A percentile compares a stretch with the other conserved stretches of the same genome.
phyloP scores from a whole-genome alignment of 1,284 basidiomycete genomes.

The Cutaneotrichosporon dermatis region DNA sequence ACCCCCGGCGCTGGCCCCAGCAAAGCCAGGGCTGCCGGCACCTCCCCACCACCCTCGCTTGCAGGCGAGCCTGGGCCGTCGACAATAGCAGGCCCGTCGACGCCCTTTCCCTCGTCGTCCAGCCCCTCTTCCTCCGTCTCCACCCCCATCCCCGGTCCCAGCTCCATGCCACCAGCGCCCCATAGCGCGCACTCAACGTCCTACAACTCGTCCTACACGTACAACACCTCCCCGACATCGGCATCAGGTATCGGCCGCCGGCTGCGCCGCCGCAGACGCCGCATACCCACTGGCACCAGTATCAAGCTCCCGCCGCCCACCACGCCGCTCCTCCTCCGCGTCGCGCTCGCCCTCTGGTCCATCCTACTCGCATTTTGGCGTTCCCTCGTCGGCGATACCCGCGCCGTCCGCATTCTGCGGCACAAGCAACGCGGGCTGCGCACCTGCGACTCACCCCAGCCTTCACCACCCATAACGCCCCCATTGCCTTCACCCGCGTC shows the following conservation, averaged over 20 bases:
- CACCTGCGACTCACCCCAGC: neutral
- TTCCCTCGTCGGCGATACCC: conserved; percentile 43
- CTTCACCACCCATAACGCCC: neutral
- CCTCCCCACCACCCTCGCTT: neutral
- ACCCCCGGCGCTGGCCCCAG: conserved; percentile 3
- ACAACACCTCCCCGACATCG: too few species aligned
- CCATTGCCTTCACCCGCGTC: neutral
- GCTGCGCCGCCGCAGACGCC: neutral
- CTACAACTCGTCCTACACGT: too few species aligned
- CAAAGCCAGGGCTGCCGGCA: neutral
- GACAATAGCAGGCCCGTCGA: neutral
- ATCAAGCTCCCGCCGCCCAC: conserved; percentile 42
- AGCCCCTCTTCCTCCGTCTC: conserved; percentile 3
- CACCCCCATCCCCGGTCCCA: neutral
- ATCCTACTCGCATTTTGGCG: conserved; percentile 43
- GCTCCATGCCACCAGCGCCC: too few species aligned
- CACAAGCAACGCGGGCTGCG: conserved; percentile 11
- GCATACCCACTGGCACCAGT: conserved; percentile 22
- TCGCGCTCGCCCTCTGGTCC: conserved; percentile 42
- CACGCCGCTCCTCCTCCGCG: conserved; percentile 38
- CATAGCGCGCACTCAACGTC: too few species aligned
- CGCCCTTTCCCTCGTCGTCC: neutral
- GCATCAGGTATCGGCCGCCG: neutral
- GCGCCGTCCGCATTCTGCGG: conserved; percentile 26
- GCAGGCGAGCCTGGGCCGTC: neutral